Percentiles rank a stretch among this genome's conserved stretches.
Evolutionary conservation across 2,329 filamentous ascomycete genomes (phyloP).

Genomic region (Amauroascus verrucosus): DNA sequence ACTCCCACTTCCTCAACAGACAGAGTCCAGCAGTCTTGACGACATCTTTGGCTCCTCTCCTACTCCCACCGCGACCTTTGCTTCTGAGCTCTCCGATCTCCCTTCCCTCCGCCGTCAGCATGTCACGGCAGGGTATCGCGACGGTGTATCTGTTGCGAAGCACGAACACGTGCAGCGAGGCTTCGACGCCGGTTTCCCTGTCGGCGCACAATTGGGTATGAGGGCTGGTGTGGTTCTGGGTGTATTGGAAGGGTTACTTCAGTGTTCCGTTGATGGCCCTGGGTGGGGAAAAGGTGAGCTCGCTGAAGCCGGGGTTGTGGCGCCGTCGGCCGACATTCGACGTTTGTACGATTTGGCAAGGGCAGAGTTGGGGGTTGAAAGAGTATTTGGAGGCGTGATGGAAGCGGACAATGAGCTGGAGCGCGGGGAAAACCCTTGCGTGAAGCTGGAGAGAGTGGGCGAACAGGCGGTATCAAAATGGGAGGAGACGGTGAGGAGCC

Average conservation of each 20-base stretch:
- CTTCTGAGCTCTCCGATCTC: constrained; percentile 53
- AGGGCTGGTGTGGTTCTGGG: constrained; percentile 66
- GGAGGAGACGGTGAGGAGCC: constrained; percentile 37
- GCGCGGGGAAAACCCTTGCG: constrained; percentile 3
- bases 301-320: neutral
- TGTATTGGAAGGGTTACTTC: constrained; percentile 59
- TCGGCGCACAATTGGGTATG: constrained; percentile 72
- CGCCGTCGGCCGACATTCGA: constrained; percentile 20
- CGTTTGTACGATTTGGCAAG: constrained; percentile 23
- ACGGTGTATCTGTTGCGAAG: constrained; percentile 72
- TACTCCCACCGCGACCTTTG: neutral
- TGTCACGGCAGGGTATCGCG: constrained; percentile 77
- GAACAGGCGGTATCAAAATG: constrained; percentile 15
- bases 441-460: constrained; percentile 12
- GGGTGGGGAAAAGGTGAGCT: constrained; percentile 16
- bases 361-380: constrained; percentile 14
- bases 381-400: constrained; percentile 14
- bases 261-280: constrained; percentile 23
- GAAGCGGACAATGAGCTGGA: neutral
- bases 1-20: neutral
- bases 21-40: constrained; percentile 20
- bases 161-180: constrained; percentile 66
- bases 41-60: constrained; percentile 37
- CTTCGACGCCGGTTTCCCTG: constrained; percentile 80
- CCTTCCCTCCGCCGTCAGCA: constrained; percentile 65